Percentiles rank a stretch among this genome's conserved stretches.
phyloP scores from a whole-genome alignment of 2,329 filamentous ascomycete species.

The Botrytis fabae region DNA sequence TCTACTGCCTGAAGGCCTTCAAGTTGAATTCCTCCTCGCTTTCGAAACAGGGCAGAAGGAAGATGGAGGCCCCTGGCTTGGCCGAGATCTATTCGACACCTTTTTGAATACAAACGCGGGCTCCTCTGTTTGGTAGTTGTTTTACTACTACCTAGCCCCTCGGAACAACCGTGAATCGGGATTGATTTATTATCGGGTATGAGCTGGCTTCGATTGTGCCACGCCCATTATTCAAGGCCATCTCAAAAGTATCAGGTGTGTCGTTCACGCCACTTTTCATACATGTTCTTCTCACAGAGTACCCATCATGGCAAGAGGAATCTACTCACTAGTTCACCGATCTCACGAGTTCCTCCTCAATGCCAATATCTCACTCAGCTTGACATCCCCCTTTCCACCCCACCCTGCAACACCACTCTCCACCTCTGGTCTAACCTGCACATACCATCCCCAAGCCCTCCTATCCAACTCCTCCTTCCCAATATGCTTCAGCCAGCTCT shows the following conservation, averaged over 20 bases:
- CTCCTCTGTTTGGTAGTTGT: background rate
- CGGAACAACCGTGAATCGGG: background rate
- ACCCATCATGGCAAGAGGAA: background rate
- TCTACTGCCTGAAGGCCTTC: background rate
- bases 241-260: background rate
- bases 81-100: background rate
- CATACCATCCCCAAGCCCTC: conserved; percentile 81
- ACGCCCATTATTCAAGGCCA: background rate
- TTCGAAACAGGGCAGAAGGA: too few relatives aligned
- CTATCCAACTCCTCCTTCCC: conserved; percentile 67
- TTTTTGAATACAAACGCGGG: background rate
- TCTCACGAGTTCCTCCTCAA: conserved; percentile 49
- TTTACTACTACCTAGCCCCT: background rate
- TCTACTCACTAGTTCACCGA: background rate
- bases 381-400: conserved; percentile 76
- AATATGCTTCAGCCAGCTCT: conserved; percentile 71
- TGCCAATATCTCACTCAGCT: conserved; percentile 64
- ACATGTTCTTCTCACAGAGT: background rate
- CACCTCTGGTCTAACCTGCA: conserved; percentile 73
- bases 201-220: background rate
- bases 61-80: too few relatives aligned
- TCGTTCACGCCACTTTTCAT: background rate
- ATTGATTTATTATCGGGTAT: background rate
- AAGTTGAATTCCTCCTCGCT: background rate
- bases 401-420: conserved; percentile 73